These are phyloP conservation scores for Saccharomyces hybrid DNA, from an alignment of 1,139 yeast genomes.

Conservation along the genomic window DNA sequence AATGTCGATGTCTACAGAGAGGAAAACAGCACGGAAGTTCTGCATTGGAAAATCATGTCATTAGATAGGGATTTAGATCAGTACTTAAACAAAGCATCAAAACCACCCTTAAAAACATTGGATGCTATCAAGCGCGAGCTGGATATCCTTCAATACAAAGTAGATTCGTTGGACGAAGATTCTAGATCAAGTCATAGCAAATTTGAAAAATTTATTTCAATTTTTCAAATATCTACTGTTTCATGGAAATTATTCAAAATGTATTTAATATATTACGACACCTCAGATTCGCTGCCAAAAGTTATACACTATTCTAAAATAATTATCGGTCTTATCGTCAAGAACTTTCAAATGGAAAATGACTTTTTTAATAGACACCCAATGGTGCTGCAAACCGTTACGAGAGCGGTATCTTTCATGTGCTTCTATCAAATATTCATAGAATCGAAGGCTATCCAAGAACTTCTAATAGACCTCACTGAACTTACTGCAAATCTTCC, in stretches of 20 bases:
- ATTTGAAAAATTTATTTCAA: conserved; percentile 23
- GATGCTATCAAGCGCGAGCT: conserved; percentile 26
- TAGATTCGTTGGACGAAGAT: conserved; percentile 9
- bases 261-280: conserved; percentile 20
- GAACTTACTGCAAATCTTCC: conserved; percentile 20
- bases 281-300: conserved; percentile 15
- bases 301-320: conserved; percentile 16
- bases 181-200: conserved; percentile 14
- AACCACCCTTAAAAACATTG: conserved; percentile 27
- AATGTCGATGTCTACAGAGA: conserved; percentile 23
- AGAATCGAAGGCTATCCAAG: conserved; percentile 16
- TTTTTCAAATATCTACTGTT: conserved; percentile 16
- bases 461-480: conserved; percentile 18
- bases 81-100: conserved; percentile 14
- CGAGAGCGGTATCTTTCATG: conserved; percentile 22
- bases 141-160: conserved; percentile 16
- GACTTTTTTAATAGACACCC: conserved; percentile 23
- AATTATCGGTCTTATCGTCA: conserved; percentile 18
- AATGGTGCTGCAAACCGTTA: conserved; percentile 16
- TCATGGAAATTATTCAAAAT: conserved; percentile 26
- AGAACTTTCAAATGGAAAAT: conserved; percentile 14
- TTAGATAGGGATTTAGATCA: conserved; percentile 29
- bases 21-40: conserved; percentile 26
- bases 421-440: conserved; percentile 22
- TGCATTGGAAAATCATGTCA: conserved; percentile 28